phyloP scores from a whole-genome alignment of 2,329 filamentous ascomycete genomes.

The Lizonia empirigonia region DNA sequence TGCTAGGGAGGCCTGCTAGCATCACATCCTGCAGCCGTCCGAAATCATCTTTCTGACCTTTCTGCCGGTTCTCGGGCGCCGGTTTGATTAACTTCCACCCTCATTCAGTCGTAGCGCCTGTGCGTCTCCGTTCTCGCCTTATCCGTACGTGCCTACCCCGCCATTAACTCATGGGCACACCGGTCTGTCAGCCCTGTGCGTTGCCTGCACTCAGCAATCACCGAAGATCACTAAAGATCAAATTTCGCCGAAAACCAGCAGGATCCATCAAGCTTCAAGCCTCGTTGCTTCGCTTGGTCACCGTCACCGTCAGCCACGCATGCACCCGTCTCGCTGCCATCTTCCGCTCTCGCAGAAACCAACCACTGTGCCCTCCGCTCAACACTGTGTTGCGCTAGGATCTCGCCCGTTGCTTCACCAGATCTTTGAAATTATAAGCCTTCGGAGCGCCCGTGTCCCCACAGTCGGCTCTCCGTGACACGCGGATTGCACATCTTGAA shows the following conservation, averaged over 20 bases:
- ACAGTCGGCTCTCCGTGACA: constrained; percentile 34
- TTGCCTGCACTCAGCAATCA: constrained; percentile 10
- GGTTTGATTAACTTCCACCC: constrained; percentile 25
- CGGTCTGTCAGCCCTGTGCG: constrained; percentile 13
- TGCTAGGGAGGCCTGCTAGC: constrained; percentile 11
- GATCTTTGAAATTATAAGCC: constrained; percentile 22
- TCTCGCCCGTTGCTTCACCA: constrained; percentile 26
- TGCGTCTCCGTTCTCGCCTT: constrained; percentile 16
- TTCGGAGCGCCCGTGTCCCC: constrained; percentile 35
- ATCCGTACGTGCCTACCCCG: constrained; percentile 25
- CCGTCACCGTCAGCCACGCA: not conserved
- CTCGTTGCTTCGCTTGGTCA: not conserved
- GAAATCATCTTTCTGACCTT: constrained; percentile 23
- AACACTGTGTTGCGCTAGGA: constrained; percentile 24
- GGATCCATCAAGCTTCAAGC: not conserved
- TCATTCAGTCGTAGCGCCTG: constrained; percentile 23
- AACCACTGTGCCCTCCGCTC: constrained; percentile 14
- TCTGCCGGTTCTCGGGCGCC: constrained; percentile 34
- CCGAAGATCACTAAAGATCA: not conserved
- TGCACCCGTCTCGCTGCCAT: not conserved
- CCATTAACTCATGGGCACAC: constrained; percentile 12
- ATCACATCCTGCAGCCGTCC: constrained; percentile 14
- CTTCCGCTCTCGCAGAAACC: constrained; percentile 2
- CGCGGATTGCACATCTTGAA: constrained; percentile 35
- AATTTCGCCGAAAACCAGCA: not conserved